Evolutionary conservation across 805 yeast species (phyloP).

Genomic region (Metschnikowia continentalis): DNA sequence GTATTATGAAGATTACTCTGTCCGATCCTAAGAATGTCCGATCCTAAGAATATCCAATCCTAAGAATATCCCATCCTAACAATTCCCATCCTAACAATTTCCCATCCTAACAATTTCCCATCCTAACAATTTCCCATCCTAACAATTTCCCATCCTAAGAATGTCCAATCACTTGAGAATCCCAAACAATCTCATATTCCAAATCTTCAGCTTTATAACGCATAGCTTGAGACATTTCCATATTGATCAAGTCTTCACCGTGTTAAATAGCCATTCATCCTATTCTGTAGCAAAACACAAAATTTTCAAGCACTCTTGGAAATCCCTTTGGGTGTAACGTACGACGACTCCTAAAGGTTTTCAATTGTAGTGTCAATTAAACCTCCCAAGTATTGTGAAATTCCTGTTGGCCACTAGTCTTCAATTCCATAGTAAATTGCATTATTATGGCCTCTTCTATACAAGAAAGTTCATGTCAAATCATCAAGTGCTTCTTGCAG

Average conservation of each 20-base stretch:
- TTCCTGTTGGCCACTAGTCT: constrained; percentile 53
- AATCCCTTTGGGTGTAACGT: constrained; percentile 50
- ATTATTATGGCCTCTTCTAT: constrained; percentile 69
- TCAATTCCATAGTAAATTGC: constrained; percentile 75
- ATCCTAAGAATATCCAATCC: too few relatives aligned
- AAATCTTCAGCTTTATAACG: constrained; percentile 55
- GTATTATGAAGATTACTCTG: too few relatives aligned
- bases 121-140: too few relatives aligned
- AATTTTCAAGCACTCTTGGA: constrained; percentile 61
- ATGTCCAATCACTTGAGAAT: constrained; percentile 86
- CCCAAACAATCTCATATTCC: constrained; percentile 68
- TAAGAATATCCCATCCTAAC: too few relatives aligned
- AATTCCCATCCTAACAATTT: too few relatives aligned
- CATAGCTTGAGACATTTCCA: constrained; percentile 53
- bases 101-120: too few relatives aligned
- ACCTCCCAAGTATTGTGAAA: constrained; percentile 52
- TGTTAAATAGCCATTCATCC: constrained; percentile 88
- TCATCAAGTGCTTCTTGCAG: constrained; percentile 72
- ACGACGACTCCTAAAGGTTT: constrained; percentile 66
- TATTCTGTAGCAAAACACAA: constrained; percentile 69
- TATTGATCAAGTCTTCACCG: constrained; percentile 74
- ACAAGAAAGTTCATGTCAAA: constrained; percentile 71
- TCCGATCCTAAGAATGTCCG: too few relatives aligned
- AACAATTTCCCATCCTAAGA: too few relatives aligned
- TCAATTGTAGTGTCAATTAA: constrained; percentile 67